Evolutionary conservation across 2,329 filamentous ascomycete species (phyloP), one percentile per base, ranked within the genome.

Genomic region (Fusarium palustre): DNA sequence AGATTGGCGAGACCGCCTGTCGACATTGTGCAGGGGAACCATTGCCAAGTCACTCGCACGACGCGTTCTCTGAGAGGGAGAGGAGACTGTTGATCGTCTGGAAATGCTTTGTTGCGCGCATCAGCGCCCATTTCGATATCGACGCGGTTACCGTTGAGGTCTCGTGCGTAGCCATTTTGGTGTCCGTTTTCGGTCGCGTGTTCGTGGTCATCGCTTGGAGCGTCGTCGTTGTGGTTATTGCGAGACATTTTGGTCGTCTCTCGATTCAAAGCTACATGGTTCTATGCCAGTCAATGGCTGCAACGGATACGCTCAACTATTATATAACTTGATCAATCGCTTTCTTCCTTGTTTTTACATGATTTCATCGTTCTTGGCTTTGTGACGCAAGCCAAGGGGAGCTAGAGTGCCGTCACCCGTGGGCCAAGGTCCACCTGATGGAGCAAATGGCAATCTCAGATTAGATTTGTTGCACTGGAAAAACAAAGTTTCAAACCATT

Each of bases 1-100:
- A 65, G 12, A 22, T 65, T 65, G 53, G 62, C 62, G 3, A 65
- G 47, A 10, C 62, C 62, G 18, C 60, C 62, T 1, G 62, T 65
- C 7, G 62, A 25, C 62, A 65, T 65, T 34, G 62, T 65, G 9
- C 62, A 65, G 7, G 62, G 62, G 3, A 65, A 65, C 62, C 62
- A 65, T 6, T 7, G 1, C 62, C 62, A 65, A 5, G 62, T 65
- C 4, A 65, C 36, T 6, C 62, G 33, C 1, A 65, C 54, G 7
- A 65, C 36, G 10, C 60, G 62, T 13, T 65, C 62, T 39, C 60
- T 65, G 4, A 65, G 54, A 1, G 41, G 54, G 2, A 65, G 33
- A 0, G 62, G 62, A 1, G 24, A 46, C 5, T 55, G 22, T 7
- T 36, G 15, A 22, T 59, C 50, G 0, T 13, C 36, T 3, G 53